Conservation (phyloP, 495 filamentous ascomycete genomes). For the Talaromyces trachyspermus region DNA sequence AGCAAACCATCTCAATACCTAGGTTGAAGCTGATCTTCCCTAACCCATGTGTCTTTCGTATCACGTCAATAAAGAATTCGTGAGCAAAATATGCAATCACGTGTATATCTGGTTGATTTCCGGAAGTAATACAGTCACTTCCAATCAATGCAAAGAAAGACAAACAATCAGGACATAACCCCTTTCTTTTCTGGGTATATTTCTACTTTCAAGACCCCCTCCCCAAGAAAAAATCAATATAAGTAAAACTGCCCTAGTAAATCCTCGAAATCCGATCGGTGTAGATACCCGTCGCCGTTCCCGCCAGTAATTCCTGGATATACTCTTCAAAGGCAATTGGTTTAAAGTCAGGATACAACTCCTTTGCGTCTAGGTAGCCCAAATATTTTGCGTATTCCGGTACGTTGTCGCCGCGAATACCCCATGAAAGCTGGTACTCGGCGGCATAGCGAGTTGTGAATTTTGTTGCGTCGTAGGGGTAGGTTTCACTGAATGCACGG, state of each 20-base stretch:
- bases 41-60: no score
- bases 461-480: constrained; percentile 39
- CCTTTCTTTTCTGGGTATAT: no score
- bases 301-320: constrained; percentile 30
- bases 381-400: constrained; percentile 51
- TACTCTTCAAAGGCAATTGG: constrained; percentile 37
- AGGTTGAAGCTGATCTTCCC: no score
- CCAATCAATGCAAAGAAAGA: no score
- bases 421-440: constrained; percentile 47
- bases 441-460: constrained; percentile 34
- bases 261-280: constrained; percentile 26
- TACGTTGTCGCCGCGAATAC: constrained; percentile 49
- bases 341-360: constrained; percentile 48
- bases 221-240: background rate
- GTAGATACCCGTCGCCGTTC: constrained; percentile 39
- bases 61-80: no score
- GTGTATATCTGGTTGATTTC: no score
- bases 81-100: no score
- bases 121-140: no score
- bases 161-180: no score
- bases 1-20: no score
- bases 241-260: background rate
- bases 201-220: no score
- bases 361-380: constrained; percentile 48
- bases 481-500: constrained; percentile 40